Conservation (phyloP, 1,284 basidiomycete species). For the Apiotrichum gracile region DNA sequence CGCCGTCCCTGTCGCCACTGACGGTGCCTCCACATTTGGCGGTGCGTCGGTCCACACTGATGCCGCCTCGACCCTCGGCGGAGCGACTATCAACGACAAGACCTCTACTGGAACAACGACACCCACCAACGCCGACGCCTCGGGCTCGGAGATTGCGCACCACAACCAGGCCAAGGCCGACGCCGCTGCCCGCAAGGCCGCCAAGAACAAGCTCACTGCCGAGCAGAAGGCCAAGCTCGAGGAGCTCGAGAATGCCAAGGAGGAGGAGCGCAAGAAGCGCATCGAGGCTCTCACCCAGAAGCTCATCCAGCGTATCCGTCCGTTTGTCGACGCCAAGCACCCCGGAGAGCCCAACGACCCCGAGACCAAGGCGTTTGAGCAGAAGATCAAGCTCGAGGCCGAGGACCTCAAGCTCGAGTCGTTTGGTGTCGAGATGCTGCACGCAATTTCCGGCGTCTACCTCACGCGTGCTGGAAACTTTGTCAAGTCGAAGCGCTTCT, state of each 20-base stretch:
- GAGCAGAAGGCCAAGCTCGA: conserved; percentile 80
- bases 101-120: conserved; percentile 19
- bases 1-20: too few relatives aligned
- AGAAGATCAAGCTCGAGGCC: conserved; percentile 74
- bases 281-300: conserved; percentile 66
- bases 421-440: conserved; percentile 85
- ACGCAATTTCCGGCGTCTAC: conserved; percentile 79
- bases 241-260: conserved; percentile 70
- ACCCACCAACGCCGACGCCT: conserved; percentile 16
- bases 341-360: conserved; percentile 81
- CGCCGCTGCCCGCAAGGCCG: conserved; percentile 48
- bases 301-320: conserved; percentile 73
- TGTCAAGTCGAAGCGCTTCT: conserved; percentile 83
- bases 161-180: conserved; percentile 26
- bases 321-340: conserved; percentile 79
- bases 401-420: conserved; percentile 97
- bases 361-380: conserved; percentile 72
- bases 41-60: too few relatives aligned
- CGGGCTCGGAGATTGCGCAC: conserved; percentile 21
- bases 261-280: conserved; percentile 68
- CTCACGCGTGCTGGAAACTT: conserved; percentile 88
- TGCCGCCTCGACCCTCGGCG: conserved; percentile 3
- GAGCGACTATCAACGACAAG: conserved; percentile 8
- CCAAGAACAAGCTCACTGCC: conserved; percentile 60
- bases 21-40: too few relatives aligned